A percentile compares a stretch with the other conserved stretches of the same genome.
Evolutionary conservation across 1,284 basidiomycete species (phyloP).

Genomic region (Puccinia novopanici): DNA sequence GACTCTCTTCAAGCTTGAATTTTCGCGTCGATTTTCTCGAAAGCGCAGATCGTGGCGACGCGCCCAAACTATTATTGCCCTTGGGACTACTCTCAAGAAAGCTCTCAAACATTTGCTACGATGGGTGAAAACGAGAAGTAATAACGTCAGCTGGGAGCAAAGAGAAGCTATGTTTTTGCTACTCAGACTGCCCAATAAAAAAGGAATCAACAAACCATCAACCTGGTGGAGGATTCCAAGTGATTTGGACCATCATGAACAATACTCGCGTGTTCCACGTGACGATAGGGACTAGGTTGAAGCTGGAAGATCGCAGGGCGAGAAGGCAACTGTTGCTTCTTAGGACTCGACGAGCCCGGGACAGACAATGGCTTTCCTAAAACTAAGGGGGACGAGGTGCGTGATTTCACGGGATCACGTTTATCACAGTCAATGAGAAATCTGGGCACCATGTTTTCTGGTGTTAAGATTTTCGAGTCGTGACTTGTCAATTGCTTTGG

Average conservation of each 20-base stretch:
- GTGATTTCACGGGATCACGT: not conserved
- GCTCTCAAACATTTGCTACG: conserved; percentile 25
- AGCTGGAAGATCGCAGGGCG: not conserved
- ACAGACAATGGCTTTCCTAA: not conserved
- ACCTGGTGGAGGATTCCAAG: conserved; percentile 14
- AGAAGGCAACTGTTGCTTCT: not conserved
- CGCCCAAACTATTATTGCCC: not conserved
- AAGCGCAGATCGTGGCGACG: conserved; percentile 6
- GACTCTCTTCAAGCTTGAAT: conserved; percentile 11
- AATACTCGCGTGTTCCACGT: not conserved
- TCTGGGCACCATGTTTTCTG: not conserved
- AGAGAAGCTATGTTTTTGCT: too few relatives aligned
- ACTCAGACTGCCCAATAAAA: not conserved
- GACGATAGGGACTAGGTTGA: conserved; percentile 35
- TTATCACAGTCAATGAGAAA: not conserved
- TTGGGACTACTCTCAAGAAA: conserved; percentile 26
- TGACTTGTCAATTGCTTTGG: not conserved
- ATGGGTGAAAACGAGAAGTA: not conserved
- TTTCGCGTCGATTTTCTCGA: conserved; percentile 11
- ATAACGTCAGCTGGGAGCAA: not conserved
- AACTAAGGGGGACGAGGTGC: not conserved
- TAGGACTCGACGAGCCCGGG: not conserved
- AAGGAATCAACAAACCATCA: conserved; percentile 26
- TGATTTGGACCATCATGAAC: conserved; percentile 26
- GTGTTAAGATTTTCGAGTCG: not conserved